Evolutionary conservation across 441 rosid genomes (phyloP).

Genomic region (Lepidium campestre): DNA sequence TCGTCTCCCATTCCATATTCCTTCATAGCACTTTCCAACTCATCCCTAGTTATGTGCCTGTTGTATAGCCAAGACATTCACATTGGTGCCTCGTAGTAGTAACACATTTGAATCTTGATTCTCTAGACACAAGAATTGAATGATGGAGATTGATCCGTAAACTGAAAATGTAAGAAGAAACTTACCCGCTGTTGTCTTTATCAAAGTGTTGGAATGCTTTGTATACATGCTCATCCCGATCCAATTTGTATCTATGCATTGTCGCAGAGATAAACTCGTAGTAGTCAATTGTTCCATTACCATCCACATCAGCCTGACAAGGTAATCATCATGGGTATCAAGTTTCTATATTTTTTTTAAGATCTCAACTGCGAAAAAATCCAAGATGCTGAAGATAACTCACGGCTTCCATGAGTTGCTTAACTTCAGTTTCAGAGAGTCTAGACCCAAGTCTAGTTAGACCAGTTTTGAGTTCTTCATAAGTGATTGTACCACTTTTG

Average conservation of each 20-base stretch:
- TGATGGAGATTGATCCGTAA: not conserved
- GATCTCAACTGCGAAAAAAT: not conserved
- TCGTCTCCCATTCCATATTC: conserved; percentile 15
- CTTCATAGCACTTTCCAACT: conserved; percentile 11
- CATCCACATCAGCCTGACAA: conserved; percentile 93
- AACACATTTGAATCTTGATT: not conserved
- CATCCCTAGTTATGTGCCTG: conserved; percentile 13
- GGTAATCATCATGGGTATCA: not conserved
- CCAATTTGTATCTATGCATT: conserved; percentile 73
- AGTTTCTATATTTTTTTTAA: not conserved
- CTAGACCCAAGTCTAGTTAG: conserved; percentile 80
- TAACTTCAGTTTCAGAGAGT: conserved; percentile 83
- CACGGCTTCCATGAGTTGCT: conserved; percentile 96
- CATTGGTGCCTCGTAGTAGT: not conserved
- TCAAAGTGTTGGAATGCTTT: conserved; percentile 90
- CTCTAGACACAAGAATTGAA: not conserved
- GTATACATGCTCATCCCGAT: conserved; percentile 79
- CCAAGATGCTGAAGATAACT: conserved; percentile 26
- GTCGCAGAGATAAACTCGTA: conserved; percentile 88
- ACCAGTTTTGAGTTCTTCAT: conserved; percentile 84
- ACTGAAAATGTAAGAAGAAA: not conserved
- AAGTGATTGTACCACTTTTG: conserved; percentile 88
- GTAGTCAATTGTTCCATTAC: conserved; percentile 81
- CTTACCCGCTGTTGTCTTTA: conserved; percentile 89
- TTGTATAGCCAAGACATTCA: not conserved